Evolutionary conservation across 306 rosid genomes (phyloP), one percentile per base, ranked within the genome.

Genomic region (Quercus ilex): DNA sequence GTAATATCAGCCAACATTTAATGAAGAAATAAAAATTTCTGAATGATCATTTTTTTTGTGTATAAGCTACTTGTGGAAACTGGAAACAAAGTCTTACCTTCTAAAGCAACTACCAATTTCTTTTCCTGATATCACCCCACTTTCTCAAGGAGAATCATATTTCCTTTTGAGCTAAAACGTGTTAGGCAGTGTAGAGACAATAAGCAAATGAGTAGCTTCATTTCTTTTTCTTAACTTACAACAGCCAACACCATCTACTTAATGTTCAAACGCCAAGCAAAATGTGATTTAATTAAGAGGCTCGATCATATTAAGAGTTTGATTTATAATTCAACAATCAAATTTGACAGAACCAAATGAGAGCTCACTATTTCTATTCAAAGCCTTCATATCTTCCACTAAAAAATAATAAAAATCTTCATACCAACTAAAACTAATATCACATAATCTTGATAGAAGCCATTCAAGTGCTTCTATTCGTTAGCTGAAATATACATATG

Each of bases 381-480:
- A 31, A 68, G 51, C 52, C 35, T 68, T 35, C 15, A 68, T 35
- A n/a, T 10, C 51, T 17, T 6, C 72, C 72, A 2, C 52, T 25
- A 33, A 68, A 28, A 28, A 7, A 35, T 5, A 68, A 14, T 15
- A 35, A 31, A 35, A 35, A 68, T 49, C 52, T 68, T n/a, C 14
- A 19, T 35, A 19, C 17, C 49, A 68, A 35, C 57, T 26, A 20
- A 46, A 52, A 43, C 12, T 18, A 3, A 18, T 3, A 51, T 26
- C 56, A 25, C 55, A 31, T 46, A 76, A 55, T 80, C n/a, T 43
- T 58, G 3, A 77, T 33, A 71, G 21, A 53, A 63, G 69, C 69
- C 73, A 75, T 82, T 53, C 60, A 85, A 75, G 62, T 77, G 84
- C 77, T 55, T 77, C 83, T 75, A 71, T 84, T 68, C 25, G 43